phyloP scores from a whole-genome alignment of 768 basidiomycete genomes.

The Myochromella boudieri region DNA sequence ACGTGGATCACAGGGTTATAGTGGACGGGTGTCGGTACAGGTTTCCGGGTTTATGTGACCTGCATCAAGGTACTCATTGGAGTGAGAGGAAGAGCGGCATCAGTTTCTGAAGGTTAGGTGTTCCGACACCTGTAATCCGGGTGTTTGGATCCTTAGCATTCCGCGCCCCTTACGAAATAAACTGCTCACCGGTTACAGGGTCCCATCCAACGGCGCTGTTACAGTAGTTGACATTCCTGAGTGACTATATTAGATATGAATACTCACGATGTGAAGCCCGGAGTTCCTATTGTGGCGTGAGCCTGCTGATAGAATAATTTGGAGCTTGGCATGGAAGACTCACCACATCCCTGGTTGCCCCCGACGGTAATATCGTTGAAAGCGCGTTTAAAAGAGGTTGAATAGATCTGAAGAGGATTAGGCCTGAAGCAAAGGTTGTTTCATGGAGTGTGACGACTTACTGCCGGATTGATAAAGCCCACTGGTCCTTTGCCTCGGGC shows the following conservation, averaged over 20 bases:
- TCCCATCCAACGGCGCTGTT: conserved; percentile 39
- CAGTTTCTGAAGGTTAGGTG: conserved; percentile 33
- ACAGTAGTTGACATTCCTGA: conserved; percentile 1
- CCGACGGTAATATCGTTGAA: conserved; percentile 43
- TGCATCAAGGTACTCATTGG: too few relatives aligned
- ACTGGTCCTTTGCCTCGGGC: conserved; percentile 39
- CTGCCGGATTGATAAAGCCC: conserved; percentile 51
- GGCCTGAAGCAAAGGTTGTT: too few relatives aligned
- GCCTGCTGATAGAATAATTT: too few relatives aligned
- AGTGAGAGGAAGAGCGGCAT: conserved; percentile 31
- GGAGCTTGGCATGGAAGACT: conserved; percentile 6
- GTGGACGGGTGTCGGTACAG: too few relatives aligned
- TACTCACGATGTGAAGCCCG: conserved; percentile 34
- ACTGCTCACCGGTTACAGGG: conserved; percentile 35
- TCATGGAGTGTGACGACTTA: conserved; percentile 13
- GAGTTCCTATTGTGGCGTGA: conserved; percentile 20
- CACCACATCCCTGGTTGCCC: conserved; percentile 40
- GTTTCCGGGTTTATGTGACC: too few relatives aligned
- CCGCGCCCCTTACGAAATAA: not conserved
- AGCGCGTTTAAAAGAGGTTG: conserved; percentile 26
- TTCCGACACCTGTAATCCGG: conserved; percentile 36
- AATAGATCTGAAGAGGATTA: conserved; percentile 33
- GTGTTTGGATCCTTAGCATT: not conserved
- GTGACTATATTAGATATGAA: not conserved
- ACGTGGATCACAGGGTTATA: too few relatives aligned